Conservation (phyloP, 805 yeast genomes). For the Clavispora santaluciae region DNA sequence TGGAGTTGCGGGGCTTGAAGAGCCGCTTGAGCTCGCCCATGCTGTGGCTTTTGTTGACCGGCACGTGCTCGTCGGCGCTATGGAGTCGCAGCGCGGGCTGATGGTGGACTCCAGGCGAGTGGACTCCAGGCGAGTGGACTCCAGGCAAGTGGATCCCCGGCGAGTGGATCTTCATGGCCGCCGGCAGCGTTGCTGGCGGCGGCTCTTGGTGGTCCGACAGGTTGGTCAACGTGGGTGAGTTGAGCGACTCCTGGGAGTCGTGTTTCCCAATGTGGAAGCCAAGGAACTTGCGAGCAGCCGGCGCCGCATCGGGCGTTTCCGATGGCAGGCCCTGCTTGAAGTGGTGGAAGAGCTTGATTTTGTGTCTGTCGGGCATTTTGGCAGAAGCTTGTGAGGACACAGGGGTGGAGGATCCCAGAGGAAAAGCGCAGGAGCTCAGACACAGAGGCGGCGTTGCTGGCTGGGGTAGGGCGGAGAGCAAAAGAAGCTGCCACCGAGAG, state of each 20-base stretch:
- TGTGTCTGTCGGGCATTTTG: conserved; percentile 41
- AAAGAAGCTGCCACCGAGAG: too few species aligned
- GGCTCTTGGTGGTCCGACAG: conserved; percentile 22
- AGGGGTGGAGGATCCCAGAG: too few species aligned
- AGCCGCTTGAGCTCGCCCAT: conserved; percentile 72
- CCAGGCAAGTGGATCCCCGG: conserved; percentile 3
- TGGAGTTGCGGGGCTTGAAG: conserved; percentile 50
- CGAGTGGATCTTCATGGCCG: conserved; percentile 1
- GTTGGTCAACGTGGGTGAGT: conserved; percentile 33
- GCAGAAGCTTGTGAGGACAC: too few species aligned
- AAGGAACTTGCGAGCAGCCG: conserved; percentile 20
- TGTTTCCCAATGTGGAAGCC: conserved; percentile 41
- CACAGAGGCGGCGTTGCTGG: too few species aligned
- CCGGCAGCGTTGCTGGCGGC: conserved; percentile 4
- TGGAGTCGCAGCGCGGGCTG: conserved; percentile 7
- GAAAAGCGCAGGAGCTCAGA: too few species aligned
- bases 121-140: conserved; percentile 5
- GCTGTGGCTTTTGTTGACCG: conserved; percentile 39
- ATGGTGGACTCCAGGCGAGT: conserved; percentile 8
- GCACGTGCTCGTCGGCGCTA: conserved; percentile 20
- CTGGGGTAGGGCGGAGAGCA: too few species aligned
- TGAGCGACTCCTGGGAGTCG: conserved; percentile 33
- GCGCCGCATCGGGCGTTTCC: conserved; percentile 16
- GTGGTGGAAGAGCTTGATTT: conserved; percentile 37
- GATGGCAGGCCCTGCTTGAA: conserved; percentile 26